Base-by-base conservation (phyloP, 2,329 filamentous ascomycete genomes). In the Xylariaceae sp. region DNA sequence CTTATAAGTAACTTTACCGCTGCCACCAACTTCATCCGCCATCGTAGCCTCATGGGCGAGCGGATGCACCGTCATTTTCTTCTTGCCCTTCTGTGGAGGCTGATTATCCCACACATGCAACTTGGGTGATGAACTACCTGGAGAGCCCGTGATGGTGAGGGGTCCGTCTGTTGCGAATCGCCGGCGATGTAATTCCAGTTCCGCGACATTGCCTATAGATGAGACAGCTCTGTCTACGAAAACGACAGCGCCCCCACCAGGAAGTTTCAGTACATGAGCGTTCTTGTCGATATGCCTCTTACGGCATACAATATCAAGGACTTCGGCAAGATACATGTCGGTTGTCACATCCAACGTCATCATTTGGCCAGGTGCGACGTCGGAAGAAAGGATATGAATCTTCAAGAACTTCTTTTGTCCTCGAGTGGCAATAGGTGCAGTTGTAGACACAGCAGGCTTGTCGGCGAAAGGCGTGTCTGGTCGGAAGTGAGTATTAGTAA, bases 301-400 rank as follows among this genome's bases (percentile, higher is more conserved):
- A 39, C 84, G 81, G 66, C 89, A 94, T 2, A 89, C 85, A 56
- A 83, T 76, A 62, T 92, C 88, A 45, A 92, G 82, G 27, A 94
- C 82, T 66, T 94, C 88, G 39, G 86, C 87, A 40, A 94, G 81
- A 65, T 91, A 94, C 30, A 85, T 92, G 58, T 92, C 87, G 0
- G 87, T 90, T 0, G 86, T 91, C 41, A 89, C 87, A 54, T 88
- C 83, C 15, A 91, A 72, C 1, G 83, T 85, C 19, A 89, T 79
- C 71, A 84, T 82, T 61, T 86, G 85, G n/a, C 86, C 85, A 42
- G 87, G 82, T 9, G 86, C 78, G 6, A 82, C 75, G 62, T 90
- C 86, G 0, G 83, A 78, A 5, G 81, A 83, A 67, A 82, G 75
- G 57, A 89, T 87, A 64, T 89, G 85, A 43, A 92, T 80, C 12